Base-by-base conservation (phyloP, 495 filamentous ascomycete genomes). In the Penicillium taxi region DNA sequence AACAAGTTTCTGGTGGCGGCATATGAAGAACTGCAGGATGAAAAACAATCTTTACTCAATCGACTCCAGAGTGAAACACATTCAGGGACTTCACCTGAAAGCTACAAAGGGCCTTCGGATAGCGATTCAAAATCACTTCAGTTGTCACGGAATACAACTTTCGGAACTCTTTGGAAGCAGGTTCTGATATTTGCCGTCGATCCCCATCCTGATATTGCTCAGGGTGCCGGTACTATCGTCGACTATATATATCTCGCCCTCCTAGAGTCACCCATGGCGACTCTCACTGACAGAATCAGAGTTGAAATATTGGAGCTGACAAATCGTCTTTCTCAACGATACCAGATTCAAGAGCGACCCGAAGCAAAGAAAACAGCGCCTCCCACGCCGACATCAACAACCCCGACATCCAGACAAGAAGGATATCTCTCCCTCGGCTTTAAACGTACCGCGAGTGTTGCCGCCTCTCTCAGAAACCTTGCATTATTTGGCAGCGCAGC, bases 101-200 rank as follows among this genome's bases (percentile, higher is more conserved):
- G 45, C 8, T 9, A 33, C 17, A 36, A 50, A 30, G 47, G 36
- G 1, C 26, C 42, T 16, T 5, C 41, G 3, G 26, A 22, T 4
- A 28, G 42, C 4, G 52, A 45, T 15, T 8, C 37, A 3, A 66
- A 64, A n/a, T 27, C 48, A 8, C 55, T 54, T 24, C 48, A 47
- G 4, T 53, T 95, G 8, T 86, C 88, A 8, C 79, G 82, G 18
- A 86, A 93, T 46, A 93, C 86, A 0, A 82, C 94, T 12, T 95
- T 89, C 56, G 81, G 84, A 6, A 82, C 88, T 1, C 81, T 93
- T 38, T 96, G 91, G 91, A 89, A 93, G 54, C 89, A 94, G 39
- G 68, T 94, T 29, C 69, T 96, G 22, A 81, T 89, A 27, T 66
- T 96, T 61, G 86, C 86, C 21, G 86, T 94, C 18, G 91, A 96